phyloP scores from a whole-genome alignment of 345 rosid genomes.

The Dipteronia sinensis region DNA sequence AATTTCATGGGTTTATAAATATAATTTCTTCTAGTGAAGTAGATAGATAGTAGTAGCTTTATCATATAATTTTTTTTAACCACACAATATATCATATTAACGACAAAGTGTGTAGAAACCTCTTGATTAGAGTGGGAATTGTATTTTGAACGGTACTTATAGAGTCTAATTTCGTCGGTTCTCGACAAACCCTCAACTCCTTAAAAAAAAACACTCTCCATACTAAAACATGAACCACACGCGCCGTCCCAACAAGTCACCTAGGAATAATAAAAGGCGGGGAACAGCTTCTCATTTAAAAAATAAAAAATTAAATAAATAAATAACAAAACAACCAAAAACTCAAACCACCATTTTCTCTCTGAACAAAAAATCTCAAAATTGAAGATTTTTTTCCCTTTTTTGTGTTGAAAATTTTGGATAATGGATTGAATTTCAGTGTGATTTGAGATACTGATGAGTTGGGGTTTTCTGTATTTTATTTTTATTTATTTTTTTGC shows the following conservation, averaged over 20 bases:
- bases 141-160: no score
- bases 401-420: background rate
- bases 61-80: no score
- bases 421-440: background rate
- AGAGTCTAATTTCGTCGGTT: no score
- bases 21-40: constrained; percentile 1
- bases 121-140: no score
- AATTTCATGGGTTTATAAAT: background rate
- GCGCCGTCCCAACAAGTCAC: constrained; percentile 43
- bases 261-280: constrained; percentile 43
- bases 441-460: background rate
- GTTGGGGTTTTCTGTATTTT: background rate
- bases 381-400: background rate
- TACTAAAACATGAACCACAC: constrained; percentile 14
- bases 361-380: background rate
- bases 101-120: no score
- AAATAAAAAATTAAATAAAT: background rate
- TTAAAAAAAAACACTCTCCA: background rate
- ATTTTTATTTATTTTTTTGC: background rate
- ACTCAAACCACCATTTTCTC: background rate
- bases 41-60: background rate
- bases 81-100: no score
- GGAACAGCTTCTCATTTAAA: constrained; percentile 27
- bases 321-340: background rate
- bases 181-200: no score